Base-by-base conservation (phyloP, 2,329 filamentous ascomycete genomes). In the Pseudogymnoascus sp. region DNA sequence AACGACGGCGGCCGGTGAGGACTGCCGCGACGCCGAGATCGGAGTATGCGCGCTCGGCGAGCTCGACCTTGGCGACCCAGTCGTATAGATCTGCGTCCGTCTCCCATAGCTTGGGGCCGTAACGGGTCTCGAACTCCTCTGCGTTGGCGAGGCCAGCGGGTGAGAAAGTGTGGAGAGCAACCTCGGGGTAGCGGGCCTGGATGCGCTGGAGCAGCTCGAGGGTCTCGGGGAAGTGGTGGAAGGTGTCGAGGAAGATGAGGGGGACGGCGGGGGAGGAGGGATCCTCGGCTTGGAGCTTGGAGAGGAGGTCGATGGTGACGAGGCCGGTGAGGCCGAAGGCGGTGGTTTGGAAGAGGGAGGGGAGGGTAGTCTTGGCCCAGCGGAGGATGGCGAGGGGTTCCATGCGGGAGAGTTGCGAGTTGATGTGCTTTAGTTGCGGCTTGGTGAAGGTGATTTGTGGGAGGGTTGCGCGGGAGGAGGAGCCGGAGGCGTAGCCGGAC, bases 11-110 rank as follows among this genome's bases (percentile, higher is more conserved):
- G 62, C 95, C 95, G 54, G 95, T 99, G 68, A 99, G 82, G 62
- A 97, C 90, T 62, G 95, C 95, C 64, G 89, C 88, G 64, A 97
- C 93, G 71, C 89, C 85, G 65, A 97, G 84, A 67, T 96, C 89
- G 16, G 87, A 81, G 77, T 97, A 97, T 5, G 95, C 91, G 66
- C 95, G 87, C 78, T 96, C 88, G 63, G 93, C 91, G 14, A 95
- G 95, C 81, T 99, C 95, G 60, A 99, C 95, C 81, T 99, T 99
- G 78, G 93, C 95, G 67, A 95, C 82, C 83, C 91, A 97, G 82
- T 99, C 95, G 78, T 99, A 99, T 72, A 93, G 84, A 72, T 97
- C 90, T 60, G 92, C 84, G 68, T 95, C 88, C 34, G 81, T 84
- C 74, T 96, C 89, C 87, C 93, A 99, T 59, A 97, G 80, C 68